phyloP scores from a whole-genome alignment of 345 rosid species.

The Salix exigua region DNA sequence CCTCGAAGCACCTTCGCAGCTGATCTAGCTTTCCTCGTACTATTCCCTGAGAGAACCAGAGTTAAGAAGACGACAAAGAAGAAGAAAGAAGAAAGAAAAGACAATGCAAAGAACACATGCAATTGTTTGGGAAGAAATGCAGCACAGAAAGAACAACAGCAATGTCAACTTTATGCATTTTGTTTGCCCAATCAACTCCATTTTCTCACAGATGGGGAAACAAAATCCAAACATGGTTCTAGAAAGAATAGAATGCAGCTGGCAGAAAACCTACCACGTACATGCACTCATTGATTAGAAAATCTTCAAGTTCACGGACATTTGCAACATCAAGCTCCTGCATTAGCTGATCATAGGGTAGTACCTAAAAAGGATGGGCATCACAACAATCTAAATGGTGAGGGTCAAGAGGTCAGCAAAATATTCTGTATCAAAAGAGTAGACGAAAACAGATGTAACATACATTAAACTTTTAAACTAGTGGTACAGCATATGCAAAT shows the following conservation, averaged over 20 bases:
- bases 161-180: not conserved
- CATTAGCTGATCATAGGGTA: constrained; percentile 84
- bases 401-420: not conserved
- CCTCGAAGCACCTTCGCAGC: constrained; percentile 92
- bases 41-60: constrained; percentile 58
- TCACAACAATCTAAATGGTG: constrained; percentile 1
- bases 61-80: not conserved
- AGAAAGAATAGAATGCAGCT: not conserved
- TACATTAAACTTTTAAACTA: not conserved
- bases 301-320: constrained; percentile 98
- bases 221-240: not conserved
- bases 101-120: not conserved
- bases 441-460: not conserved
- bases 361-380: constrained; percentile 44
- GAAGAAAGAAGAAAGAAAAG: not conserved
- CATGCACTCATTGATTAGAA: constrained; percentile 97
- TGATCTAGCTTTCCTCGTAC: constrained; percentile 97
- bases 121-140: not conserved
- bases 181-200: not conserved
- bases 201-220: not conserved
- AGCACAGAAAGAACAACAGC: not conserved
- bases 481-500: not conserved
- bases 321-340: constrained; percentile 80
- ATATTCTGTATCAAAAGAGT: not conserved
- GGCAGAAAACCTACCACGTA: constrained; percentile 60